Percentiles rank a stretch among this genome's conserved stretches.
Evolutionary conservation across 768 basidiomycete species (phyloP).

Genomic region (Leccinum incarnatum): DNA sequence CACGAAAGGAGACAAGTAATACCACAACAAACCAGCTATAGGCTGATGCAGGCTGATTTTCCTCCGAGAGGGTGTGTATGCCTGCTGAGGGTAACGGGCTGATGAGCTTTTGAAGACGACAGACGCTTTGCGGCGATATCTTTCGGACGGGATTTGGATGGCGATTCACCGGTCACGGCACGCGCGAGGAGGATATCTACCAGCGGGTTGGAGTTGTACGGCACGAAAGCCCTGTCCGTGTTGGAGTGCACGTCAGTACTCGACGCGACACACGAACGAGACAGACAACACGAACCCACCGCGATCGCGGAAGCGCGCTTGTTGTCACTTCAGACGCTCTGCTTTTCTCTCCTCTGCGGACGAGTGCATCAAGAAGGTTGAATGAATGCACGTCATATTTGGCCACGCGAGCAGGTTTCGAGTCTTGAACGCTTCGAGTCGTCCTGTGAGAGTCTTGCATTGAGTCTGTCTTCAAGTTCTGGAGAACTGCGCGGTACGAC

Average conservation of each 20-base stretch:
- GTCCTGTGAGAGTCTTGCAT: too few relatives aligned
- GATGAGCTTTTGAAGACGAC: slow-evolving; percentile 3
- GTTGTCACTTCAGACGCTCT: slow-evolving; percentile 57
- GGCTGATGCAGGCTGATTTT: background rate
- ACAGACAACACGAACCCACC: slow-evolving; percentile 48
- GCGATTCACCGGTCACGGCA: slow-evolving; percentile 46
- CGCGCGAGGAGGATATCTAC: slow-evolving; percentile 52
- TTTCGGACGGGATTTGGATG: too few relatives aligned
- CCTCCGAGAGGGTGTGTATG: background rate
- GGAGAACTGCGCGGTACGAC: too few relatives aligned
- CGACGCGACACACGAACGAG: background rate
- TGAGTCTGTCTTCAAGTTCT: too few relatives aligned
- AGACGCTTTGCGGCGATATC: background rate
- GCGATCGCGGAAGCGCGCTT: slow-evolving; percentile 65
- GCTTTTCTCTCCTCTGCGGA: slow-evolving; percentile 60
- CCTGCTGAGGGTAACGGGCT: background rate
- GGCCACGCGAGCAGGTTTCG: too few relatives aligned
- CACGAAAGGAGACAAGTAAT: background rate
- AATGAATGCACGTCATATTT: background rate
- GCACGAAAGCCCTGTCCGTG: slow-evolving; percentile 51
- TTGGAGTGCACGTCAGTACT: background rate
- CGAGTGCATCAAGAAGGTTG: background rate
- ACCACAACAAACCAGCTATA: slow-evolving; percentile 15
- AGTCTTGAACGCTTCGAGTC: too few relatives aligned
- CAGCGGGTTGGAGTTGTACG: slow-evolving; percentile 48